phyloP scores from a whole-genome alignment of 345 rosid species.

The Citrus reticulata region DNA sequence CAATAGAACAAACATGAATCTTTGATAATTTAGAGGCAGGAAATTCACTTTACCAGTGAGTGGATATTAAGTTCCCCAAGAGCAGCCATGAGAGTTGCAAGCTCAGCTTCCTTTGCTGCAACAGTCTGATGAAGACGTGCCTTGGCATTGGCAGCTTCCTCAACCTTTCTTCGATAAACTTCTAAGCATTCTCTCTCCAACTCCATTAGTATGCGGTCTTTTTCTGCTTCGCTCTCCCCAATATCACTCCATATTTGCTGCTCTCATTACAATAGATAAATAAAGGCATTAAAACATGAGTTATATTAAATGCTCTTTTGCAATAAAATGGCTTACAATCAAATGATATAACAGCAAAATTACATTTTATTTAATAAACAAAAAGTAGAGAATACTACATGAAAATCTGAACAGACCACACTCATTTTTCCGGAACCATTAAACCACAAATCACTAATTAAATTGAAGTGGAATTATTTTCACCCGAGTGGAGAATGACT shows the following conservation, averaged over 20 bases:
- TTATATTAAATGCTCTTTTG: not conserved
- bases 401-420: not conserved
- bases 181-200: conserved; percentile 91
- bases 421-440: not conserved
- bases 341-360: not conserved
- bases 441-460: not conserved
- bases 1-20: not conserved
- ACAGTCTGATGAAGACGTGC: conserved; percentile 89
- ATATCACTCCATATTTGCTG: conserved; percentile 99
- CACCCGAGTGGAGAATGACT: not conserved
- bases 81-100: conserved; percentile 85
- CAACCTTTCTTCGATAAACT: conserved; percentile 86
- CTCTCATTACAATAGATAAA: conserved; percentile 17
- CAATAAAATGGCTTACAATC: not conserved
- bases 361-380: not conserved
- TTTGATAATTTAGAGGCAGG: not conserved
- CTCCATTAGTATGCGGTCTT: conserved; percentile 78
- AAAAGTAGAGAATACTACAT: not conserved
- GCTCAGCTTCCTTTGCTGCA: conserved; percentile 92
- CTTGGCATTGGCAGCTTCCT: conserved; percentile 86
- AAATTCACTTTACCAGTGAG: conserved; percentile 47
- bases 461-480: not conserved
- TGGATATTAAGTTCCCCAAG: conserved; percentile 74
- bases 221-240: conserved; percentile 85
- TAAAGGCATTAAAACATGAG: not conserved